Conservation (phyloP, 768 basidiomycete genomes). For the Suillus fuscotomentosus region DNA sequence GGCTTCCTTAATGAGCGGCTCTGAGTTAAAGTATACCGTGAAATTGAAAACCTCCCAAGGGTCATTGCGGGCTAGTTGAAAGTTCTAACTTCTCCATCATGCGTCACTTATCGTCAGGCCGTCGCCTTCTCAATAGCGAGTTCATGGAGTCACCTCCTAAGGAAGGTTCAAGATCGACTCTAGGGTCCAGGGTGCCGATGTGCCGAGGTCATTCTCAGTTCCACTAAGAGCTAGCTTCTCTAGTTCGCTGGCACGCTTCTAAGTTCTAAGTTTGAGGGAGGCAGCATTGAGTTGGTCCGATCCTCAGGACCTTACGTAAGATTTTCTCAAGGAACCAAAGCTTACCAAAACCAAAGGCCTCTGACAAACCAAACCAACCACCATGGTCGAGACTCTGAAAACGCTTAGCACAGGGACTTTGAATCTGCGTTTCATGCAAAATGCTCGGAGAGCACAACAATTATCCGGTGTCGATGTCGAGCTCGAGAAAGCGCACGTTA, state of each 20-base stretch:
- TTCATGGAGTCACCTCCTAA: not conserved
- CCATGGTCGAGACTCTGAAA: conserved; percentile 34
- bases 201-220: not conserved
- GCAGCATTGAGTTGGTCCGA: not conserved
- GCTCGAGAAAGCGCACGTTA: conserved; percentile 50
- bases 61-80: too few relatives aligned
- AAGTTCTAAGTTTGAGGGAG: not conserved
- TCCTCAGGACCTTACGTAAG: conserved; percentile 1
- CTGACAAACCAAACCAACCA: not conserved
- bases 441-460: conserved; percentile 56
- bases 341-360: not conserved
- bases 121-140: not conserved
- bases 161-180: not conserved
- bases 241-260: not conserved
- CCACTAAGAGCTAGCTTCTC: not conserved
- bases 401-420: conserved; percentile 62
- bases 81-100: conserved; percentile 1
- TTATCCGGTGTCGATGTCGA: conserved; percentile 49
- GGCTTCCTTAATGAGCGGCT: not conserved
- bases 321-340: conserved; percentile 3
- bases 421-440: conserved; percentile 72
- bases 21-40: not conserved
- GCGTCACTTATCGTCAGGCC: not conserved
- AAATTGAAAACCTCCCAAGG: not conserved
- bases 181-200: not conserved